Conservation (phyloP, 2,329 filamentous ascomycete genomes). For the Hymenoscyphus fructigenus region DNA sequence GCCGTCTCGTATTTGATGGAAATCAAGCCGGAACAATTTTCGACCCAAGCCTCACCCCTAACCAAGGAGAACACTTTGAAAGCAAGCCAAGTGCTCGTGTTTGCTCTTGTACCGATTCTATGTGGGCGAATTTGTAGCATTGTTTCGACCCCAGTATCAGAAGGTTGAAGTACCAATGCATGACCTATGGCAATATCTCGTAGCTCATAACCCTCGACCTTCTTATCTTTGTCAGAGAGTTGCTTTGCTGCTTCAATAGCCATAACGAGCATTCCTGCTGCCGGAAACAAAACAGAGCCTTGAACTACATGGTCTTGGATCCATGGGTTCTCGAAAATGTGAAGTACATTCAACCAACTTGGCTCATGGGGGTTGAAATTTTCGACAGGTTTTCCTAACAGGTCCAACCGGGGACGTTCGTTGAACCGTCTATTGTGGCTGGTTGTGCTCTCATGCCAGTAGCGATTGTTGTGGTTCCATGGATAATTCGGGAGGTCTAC, state of each 20-base stretch:
- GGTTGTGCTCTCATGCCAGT: conserved; percentile 49
- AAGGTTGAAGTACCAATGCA: conserved; percentile 41
- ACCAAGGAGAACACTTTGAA: conserved; percentile 4
- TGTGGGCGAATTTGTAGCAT: background rate
- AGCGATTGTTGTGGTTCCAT: conserved; percentile 51
- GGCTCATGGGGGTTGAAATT: conserved; percentile 42
- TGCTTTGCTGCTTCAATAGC: conserved; percentile 32
- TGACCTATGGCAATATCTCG: conserved; percentile 12
- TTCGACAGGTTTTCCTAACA: conserved; percentile 29
- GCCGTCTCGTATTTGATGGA: background rate
- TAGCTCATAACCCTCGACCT: background rate
- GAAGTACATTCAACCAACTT: conserved; percentile 34
- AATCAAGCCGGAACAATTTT: background rate
- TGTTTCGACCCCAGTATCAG: background rate
- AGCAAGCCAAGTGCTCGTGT: background rate
- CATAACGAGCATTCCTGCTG: conserved; percentile 35
- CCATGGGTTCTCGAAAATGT: conserved; percentile 31
- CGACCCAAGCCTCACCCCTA: background rate
- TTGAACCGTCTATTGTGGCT: conserved; percentile 45
- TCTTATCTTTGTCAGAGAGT: conserved; percentile 4
- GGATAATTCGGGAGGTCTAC: conserved; percentile 47
- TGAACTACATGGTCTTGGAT: conserved; percentile 32
- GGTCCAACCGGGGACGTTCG: conserved; percentile 39
- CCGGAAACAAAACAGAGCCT: conserved; percentile 30
- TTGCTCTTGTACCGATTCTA: background rate